Percentiles rank a stretch among this genome's conserved stretches.
Evolutionary conservation across 2,329 filamentous ascomycete species (phyloP).

Genomic region (Magnaporthiopsis incrustans): DNA sequence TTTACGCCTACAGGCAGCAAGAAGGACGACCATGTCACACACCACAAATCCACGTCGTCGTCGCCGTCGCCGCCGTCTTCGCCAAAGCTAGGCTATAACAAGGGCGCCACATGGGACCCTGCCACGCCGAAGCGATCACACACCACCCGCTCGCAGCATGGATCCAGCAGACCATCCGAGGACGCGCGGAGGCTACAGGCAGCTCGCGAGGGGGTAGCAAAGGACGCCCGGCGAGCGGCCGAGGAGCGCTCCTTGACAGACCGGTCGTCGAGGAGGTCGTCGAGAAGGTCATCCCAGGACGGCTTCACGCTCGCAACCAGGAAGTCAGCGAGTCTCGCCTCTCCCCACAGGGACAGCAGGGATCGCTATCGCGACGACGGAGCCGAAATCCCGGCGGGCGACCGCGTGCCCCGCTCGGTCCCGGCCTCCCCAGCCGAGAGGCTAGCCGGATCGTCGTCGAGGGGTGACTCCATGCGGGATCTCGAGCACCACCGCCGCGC

Average conservation of each 20-base stretch:
- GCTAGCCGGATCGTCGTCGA: not conserved
- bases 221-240: constrained; percentile 5
- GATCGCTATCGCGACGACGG: not conserved
- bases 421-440: not conserved
- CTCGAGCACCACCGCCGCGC: not conserved
- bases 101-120: constrained; percentile 7
- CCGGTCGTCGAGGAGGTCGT: not conserved
- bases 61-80: not conserved
- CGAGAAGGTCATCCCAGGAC: constrained; percentile 3
- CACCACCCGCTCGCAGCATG: constrained; percentile 13
- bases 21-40: not conserved
- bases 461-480: not conserved
- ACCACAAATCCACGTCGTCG: not conserved
- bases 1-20: constrained; percentile 6
- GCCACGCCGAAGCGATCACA: constrained; percentile 14
- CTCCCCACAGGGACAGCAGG: not conserved
- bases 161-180: constrained; percentile 14
- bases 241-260: not conserved
- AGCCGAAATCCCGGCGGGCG: not conserved
- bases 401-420: not conserved
- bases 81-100: constrained; percentile 1
- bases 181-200: constrained; percentile 8
- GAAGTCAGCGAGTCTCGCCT: not conserved
- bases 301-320: not conserved
- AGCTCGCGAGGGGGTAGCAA: constrained; percentile 5